Evolutionary conservation across 352 stramenopile species (phyloP).

Genomic region (Phytophthora parvispora): DNA sequence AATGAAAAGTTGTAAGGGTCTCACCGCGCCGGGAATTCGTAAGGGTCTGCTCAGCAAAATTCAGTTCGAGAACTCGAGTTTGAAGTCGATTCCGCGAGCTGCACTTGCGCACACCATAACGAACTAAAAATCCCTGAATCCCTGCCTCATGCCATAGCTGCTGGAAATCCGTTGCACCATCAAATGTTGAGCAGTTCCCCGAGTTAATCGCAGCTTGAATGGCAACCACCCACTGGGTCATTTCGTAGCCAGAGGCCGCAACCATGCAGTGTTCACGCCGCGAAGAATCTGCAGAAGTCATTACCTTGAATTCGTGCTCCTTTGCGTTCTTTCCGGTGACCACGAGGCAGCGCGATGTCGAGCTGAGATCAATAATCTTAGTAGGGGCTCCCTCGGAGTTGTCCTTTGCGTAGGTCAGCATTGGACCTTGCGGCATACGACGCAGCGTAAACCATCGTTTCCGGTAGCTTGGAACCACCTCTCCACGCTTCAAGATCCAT

Average conservation of each 20-base stretch:
- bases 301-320: slow-evolving; percentile 81
- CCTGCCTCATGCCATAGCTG: slow-evolving; percentile 83
- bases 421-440: slow-evolving; percentile 77
- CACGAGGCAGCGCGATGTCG: slow-evolving; percentile 77
- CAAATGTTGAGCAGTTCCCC: slow-evolving; percentile 81
- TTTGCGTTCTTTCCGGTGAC: slow-evolving; percentile 62
- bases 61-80: slow-evolving; percentile 87
- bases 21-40: slow-evolving; percentile 83
- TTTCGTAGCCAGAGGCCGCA: slow-evolving; percentile 77
- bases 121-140: slow-evolving; percentile 85
- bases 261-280: slow-evolving; percentile 73
- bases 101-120: slow-evolving; percentile 87
- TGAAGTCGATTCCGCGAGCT: slow-evolving; percentile 84
- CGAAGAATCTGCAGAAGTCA: slow-evolving; percentile 80
- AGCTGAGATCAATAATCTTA: slow-evolving; percentile 84
- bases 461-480: slow-evolving; percentile 82
- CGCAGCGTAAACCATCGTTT: slow-evolving; percentile 87
- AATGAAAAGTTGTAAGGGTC: slow-evolving; percentile 80
- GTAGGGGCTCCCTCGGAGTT: slow-evolving; percentile 50
- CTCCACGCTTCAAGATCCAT: slow-evolving; percentile 84
- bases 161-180: slow-evolving; percentile 75
- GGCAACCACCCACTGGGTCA: slow-evolving; percentile 85
- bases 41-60: slow-evolving; percentile 89
- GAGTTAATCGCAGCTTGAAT: slow-evolving; percentile 89
- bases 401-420: slow-evolving; percentile 85